Evolutionary conservation across 129 eudicot genomes (phyloP), one percentile per base, ranked within the genome.

Genomic region (Scalesia atractyloides): DNA sequence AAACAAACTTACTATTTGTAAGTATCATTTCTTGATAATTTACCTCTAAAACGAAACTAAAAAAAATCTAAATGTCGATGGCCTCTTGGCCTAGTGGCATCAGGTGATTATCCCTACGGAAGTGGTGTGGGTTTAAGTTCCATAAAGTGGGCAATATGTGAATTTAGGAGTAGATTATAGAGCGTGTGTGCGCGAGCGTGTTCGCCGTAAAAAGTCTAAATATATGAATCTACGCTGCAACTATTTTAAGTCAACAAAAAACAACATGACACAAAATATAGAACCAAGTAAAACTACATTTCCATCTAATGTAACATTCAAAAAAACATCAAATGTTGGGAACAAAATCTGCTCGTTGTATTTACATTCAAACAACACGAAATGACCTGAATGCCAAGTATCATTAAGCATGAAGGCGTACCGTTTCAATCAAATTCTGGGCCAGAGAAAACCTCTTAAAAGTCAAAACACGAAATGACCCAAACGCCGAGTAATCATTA

Each of bases 291-390:
- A 52, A 48, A 22, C 14, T 57, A n/a, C 6, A 57, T 57, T 36
- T 57, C 64, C 7, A 52, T 16, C 10, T 72, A 26, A 16, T 49
- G 49, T 36, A 64, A 26, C 44, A 19, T 47, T 49, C 44, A 69
- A 61, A 69, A 39, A 22, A 47, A 20, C n/a, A 24, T 24, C 26
- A 49, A 59, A 14, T 15, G 47, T 49, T 51, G 15, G 61, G 20
- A 51, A 77, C 68, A 68, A 47, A 47, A 17, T 5, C 51, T 46
- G 24, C 69, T n/a, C n/a, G n/a, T 14, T 19, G 13, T 65, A 75
- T 74, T n/a, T 64, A 75, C 73, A 52, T 39, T n/a, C 57, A 53
- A 74, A 16, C 54, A 22, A 30, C 44, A 52, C 66, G 20, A 65
- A 63, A 65, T 9, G 48, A 66, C 52, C 62, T 41, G 26, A 68